Conservation (phyloP, 805 yeast species). For the Middelhovenomyces tepae region DNA sequence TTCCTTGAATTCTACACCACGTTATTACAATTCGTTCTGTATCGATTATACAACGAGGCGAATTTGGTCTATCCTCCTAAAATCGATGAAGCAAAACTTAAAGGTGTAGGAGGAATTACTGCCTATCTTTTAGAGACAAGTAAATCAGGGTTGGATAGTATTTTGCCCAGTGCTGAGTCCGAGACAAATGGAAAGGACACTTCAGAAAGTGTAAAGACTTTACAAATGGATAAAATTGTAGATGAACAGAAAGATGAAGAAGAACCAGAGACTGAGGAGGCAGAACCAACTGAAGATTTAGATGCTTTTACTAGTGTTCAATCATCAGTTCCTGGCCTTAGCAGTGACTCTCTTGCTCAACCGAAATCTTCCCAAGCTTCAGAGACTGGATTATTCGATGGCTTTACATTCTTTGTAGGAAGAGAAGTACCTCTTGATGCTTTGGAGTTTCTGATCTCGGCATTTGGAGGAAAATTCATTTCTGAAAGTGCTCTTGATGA, state of each 20-base stretch:
- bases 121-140: slow-evolving; percentile 63
- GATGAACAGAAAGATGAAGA: slow-evolving; percentile 28
- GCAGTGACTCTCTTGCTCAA: slow-evolving; percentile 46
- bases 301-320: slow-evolving; percentile 63
- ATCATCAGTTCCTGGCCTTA: slow-evolving; percentile 41
- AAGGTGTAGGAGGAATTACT: slow-evolving; percentile 83
- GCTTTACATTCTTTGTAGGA: slow-evolving; percentile 77
- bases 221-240: slow-evolving; percentile 24
- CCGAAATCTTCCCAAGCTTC: slow-evolving; percentile 39
- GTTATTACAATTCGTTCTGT: slow-evolving; percentile 77
- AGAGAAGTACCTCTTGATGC: slow-evolving; percentile 94
- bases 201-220: slow-evolving; percentile 30
- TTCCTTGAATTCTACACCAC: slow-evolving; percentile 95
- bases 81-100: slow-evolving; percentile 60
- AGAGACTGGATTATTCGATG: slow-evolving; percentile 59
- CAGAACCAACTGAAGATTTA: slow-evolving; percentile 38
- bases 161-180: slow-evolving; percentile 23
- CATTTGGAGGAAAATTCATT: slow-evolving; percentile 78
- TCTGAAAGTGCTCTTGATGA: slow-evolving; percentile 87
- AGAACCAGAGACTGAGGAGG: slow-evolving; percentile 18
- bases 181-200: slow-evolving; percentile 39
- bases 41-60: slow-evolving; percentile 74
- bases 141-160: slow-evolving; percentile 21
- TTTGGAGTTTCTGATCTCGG: slow-evolving; percentile 74
- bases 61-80: slow-evolving; percentile 88